Percentiles rank a stretch among this genome's conserved stretches.
Evolutionary conservation across 495 filamentous ascomycete species (phyloP).

Genomic region (Xylaria nigripes): DNA sequence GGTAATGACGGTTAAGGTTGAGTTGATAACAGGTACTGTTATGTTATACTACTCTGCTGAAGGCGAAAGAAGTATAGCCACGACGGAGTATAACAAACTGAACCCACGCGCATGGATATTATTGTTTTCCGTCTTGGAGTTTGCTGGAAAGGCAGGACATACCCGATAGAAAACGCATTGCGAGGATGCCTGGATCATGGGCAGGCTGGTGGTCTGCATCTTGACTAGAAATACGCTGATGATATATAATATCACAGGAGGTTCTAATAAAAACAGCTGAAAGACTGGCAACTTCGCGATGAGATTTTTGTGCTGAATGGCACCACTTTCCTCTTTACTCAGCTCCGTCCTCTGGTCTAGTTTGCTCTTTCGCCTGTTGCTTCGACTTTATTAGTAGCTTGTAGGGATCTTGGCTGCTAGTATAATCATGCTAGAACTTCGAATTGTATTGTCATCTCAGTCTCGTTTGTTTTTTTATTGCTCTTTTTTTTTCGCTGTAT

Average conservation of each 20-base stretch:
- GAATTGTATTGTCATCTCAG: too few relatives aligned
- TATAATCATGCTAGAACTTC: too few relatives aligned
- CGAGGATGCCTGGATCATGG: not conserved
- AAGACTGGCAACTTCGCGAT: not conserved
- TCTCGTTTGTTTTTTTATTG: too few relatives aligned
- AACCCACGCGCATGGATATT: not conserved
- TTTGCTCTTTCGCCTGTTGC: too few relatives aligned
- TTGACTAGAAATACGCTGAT: not conserved
- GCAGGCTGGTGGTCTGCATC: not conserved
- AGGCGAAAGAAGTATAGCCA: not conserved
- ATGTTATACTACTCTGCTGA: not conserved
- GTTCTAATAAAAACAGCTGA: not conserved
- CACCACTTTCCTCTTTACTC: not conserved
- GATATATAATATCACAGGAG: not conserved
- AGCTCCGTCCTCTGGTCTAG: too few relatives aligned
- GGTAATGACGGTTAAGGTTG: not conserved
- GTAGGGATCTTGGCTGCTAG: too few relatives aligned
- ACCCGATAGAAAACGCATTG: constrained; percentile 9
- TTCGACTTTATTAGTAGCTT: too few relatives aligned
- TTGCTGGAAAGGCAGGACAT: not conserved
- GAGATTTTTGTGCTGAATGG: not conserved
- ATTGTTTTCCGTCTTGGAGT: not conserved
- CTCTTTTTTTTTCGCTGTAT: too few relatives aligned
- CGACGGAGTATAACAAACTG: not conserved
- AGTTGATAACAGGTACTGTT: not conserved